A percentile compares a stretch with the other conserved stretches of the same genome.
Evolutionary conservation across 2,329 filamentous ascomycete species (phyloP).

Genomic region (Claviceps arundinis): DNA sequence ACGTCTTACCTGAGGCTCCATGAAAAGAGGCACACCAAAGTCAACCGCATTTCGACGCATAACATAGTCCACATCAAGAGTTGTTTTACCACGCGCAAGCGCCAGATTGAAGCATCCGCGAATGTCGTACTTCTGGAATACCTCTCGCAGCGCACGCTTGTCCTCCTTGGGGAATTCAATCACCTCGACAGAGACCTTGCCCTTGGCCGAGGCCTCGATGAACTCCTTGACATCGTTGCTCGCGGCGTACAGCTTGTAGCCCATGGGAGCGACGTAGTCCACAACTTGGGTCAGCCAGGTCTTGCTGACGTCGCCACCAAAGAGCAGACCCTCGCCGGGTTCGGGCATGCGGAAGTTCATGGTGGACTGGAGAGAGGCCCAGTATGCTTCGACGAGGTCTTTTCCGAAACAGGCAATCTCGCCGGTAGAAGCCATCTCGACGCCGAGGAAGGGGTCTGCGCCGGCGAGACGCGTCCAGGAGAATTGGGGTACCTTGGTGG

Average conservation of each 20-base stretch:
- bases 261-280: slow-evolving; percentile 75
- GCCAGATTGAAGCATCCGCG: slow-evolving; percentile 92
- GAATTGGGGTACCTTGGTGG: slow-evolving; percentile 97
- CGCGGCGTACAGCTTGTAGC: slow-evolving; percentile 89
- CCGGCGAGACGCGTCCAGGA: slow-evolving; percentile 96
- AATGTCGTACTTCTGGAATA: slow-evolving; percentile 96
- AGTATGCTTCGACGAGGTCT: slow-evolving; percentile 92
- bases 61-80: slow-evolving; percentile 89
- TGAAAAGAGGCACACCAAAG: slow-evolving; percentile 94
- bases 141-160: slow-evolving; percentile 85
- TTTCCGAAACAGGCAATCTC: slow-evolving; percentile 99
- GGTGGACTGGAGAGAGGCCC: slow-evolving; percentile 86
- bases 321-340: slow-evolving; percentile 86
- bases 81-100: slow-evolving; percentile 66
- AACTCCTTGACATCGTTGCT: slow-evolving; percentile 69
- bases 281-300: slow-evolving; percentile 65
- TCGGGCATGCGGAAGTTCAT: slow-evolving; percentile 99
- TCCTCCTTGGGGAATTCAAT: slow-evolving; percentile 96
- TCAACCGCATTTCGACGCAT: slow-evolving; percentile 98
- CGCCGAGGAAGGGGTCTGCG: slow-evolving; percentile 91
- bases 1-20: slow-evolving; percentile 80
- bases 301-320: slow-evolving; percentile 71
- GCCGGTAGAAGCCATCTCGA: slow-evolving; percentile 94
- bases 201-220: slow-evolving; percentile 59
- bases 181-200: slow-evolving; percentile 61